A percentile compares a stretch with the other conserved stretches of the same genome.
Conservation (phyloP, 75 land plant genomes). For the Sequoia sempervirens region DNA sequence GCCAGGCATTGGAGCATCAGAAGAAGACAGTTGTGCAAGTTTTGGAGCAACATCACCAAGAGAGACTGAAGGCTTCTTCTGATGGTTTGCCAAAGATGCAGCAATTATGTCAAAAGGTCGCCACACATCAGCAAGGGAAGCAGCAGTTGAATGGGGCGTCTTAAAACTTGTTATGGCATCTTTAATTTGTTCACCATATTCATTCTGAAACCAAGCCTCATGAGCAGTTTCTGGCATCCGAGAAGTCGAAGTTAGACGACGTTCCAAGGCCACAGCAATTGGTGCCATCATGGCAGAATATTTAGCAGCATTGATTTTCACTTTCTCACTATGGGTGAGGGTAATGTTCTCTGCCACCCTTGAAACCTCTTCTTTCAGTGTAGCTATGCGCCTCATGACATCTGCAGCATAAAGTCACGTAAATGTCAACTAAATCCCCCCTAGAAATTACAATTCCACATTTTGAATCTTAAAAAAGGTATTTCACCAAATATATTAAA, state of each 20-base stretch:
- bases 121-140: conserved; percentile 84
- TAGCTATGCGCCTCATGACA: conserved; percentile 84
- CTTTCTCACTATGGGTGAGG: conserved; percentile 73
- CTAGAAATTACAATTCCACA: neutral
- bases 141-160: conserved; percentile 64
- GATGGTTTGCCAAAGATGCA: conserved; percentile 75
- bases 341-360: conserved; percentile 81
- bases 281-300: conserved; percentile 98
- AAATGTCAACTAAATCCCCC: neutral
- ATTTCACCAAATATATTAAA: neutral
- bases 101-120: conserved; percentile 82
- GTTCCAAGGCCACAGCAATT: conserved; percentile 79
- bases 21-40: conserved; percentile 64
- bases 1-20: conserved; percentile 99
- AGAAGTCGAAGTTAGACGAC: conserved; percentile 83
- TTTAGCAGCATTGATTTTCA: conserved; percentile 87
- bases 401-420: conserved; percentile 39
- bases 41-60: conserved; percentile 82
- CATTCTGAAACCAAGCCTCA: conserved; percentile 87
- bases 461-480: neutral
- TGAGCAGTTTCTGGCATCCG: conserved; percentile 83
- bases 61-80: conserved; percentile 63
- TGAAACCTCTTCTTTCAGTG: conserved; percentile 84
- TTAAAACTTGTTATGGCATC: conserved; percentile 76
- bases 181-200: conserved; percentile 68